phyloP scores from a whole-genome alignment of 192 early-diverging fungal species.

The Entophlyctis luteolus region DNA sequence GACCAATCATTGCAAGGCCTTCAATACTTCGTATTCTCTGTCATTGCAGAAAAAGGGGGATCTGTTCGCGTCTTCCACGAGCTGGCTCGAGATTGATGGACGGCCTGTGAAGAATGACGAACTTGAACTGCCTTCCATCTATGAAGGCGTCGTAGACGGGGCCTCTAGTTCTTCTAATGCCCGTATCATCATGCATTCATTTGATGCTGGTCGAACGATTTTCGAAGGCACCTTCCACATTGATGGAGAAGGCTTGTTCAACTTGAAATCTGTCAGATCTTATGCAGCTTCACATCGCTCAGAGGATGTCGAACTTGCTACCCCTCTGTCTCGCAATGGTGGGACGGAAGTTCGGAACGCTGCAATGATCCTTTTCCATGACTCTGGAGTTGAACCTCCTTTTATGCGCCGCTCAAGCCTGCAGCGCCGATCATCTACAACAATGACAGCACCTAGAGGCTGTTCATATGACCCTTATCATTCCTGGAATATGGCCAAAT shows the following conservation, averaged over 20 bases:
- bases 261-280: constrained; percentile 7
- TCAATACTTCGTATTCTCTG: constrained; percentile 13
- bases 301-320: constrained; percentile 2
- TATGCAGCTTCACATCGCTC: background rate
- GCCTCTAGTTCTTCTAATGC: background rate
- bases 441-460: background rate
- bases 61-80: constrained; percentile 3
- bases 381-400: constrained; percentile 19
- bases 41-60: background rate
- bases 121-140: background rate
- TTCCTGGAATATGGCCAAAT: background rate
- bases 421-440: too few relatives aligned
- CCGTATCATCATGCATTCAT: constrained; percentile 15
- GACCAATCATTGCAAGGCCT: background rate
- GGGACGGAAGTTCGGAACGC: background rate
- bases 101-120: background rate
- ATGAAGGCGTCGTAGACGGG: constrained; percentile 8
- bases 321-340: background rate
- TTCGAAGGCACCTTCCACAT: constrained; percentile 17
- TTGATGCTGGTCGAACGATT: background rate
- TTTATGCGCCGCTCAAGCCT: background rate
- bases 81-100: constrained; percentile 13
- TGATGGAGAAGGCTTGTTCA: background rate
- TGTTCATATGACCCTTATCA: background rate
- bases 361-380: constrained; percentile 15